phyloP scores from a whole-genome alignment of 306 rosid species.

The Phaseolus lunatus region DNA sequence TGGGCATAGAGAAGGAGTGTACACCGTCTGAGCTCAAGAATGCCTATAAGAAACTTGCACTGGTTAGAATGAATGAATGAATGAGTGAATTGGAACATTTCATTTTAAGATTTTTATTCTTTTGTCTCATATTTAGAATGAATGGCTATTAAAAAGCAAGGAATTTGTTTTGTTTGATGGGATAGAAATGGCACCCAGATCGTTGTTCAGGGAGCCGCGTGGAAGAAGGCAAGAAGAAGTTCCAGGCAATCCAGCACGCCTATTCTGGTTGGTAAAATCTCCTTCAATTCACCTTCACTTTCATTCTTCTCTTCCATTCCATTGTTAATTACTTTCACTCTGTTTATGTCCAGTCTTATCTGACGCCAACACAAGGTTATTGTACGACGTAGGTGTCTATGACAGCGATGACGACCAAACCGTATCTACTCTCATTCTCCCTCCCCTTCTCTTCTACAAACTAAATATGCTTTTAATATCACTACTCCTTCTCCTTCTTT shows the following conservation, averaged over 20 bases:
- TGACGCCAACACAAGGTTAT: background rate
- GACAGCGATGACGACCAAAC: background rate
- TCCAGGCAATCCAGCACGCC: background rate
- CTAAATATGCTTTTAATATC: background rate
- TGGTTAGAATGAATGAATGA: background rate
- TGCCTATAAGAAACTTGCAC: background rate
- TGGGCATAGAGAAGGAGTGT: background rate
- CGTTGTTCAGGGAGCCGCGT: background rate
- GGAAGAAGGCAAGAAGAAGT: background rate
- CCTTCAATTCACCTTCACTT: background rate
- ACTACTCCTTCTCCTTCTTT: background rate
- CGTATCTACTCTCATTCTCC: background rate
- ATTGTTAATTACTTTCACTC: background rate
- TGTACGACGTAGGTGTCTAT: background rate
- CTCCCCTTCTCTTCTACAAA: background rate
- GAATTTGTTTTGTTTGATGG: constrained; percentile 3
- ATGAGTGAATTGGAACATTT: too few species aligned
- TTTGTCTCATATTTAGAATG: too few species aligned
- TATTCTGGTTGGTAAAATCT: background rate
- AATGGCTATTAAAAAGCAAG: background rate
- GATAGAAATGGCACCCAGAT: constrained; percentile 4
- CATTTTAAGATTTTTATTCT: too few species aligned
- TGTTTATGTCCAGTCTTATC: background rate
- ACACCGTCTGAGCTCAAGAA: background rate
- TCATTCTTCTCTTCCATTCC: background rate